Base-by-base conservation (phyloP, 306 rosid genomes). In the Medicago truncatula region DNA sequence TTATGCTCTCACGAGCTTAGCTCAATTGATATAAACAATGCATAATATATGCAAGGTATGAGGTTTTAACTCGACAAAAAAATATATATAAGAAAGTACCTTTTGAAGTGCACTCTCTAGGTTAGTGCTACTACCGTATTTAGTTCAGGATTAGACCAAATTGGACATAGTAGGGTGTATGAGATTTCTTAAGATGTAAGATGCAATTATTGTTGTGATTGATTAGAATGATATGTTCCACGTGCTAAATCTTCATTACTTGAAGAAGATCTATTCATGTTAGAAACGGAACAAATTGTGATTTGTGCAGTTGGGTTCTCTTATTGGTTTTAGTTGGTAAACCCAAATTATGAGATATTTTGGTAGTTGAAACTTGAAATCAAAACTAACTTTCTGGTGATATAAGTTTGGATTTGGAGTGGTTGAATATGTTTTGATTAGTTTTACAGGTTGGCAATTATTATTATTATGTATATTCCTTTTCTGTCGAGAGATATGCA, bases 311-410 rank as follows among this genome's bases (percentile, higher is more conserved):
- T 63, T 63, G 46, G 25, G 44, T 8, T 64, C 50, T 38, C 31
- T 17, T n/a, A 28, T 74, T 39, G 80, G 41, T 58, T 52, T 41
- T 54, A 53, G 80, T 69, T 64, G 81, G 58, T 76, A 65, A 60
- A 5, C 46, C 7, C 75, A 57, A 69, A 81, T 81, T 68, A 68
- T 75, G 76, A 59, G 71, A 13, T 46, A 11, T 52, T 75, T 81
- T 40, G 67, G 84, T 60, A n/a, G 84, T 81, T 75, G 73, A 81
- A 61, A 75, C 38, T 75, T 75, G 76, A 81, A 52, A 69, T 54
- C 14, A 62, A 47, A 65, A 39, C 52, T 21, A 38, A 12, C n/a
- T 66, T 46, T 58, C 23, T 65, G 65, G 63, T 43, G 62, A 31
- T 78, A 65, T 20, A 38, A 11, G 71, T 31, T 60, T 15, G 71